Conservation (phyloP, 83 land plant genomes). For the Picea mariana region DNA sequence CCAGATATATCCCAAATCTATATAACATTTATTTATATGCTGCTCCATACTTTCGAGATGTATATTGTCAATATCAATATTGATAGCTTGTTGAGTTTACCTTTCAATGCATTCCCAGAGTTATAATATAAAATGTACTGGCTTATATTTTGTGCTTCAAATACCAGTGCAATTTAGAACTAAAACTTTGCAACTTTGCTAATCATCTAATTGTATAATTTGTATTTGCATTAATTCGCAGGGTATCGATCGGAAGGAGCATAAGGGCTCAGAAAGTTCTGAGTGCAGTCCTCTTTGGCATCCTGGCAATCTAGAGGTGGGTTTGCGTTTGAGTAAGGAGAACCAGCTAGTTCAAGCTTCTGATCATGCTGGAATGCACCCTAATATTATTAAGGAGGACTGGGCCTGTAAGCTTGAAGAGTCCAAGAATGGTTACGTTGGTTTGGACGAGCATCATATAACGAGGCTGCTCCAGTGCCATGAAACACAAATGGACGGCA, state of each 20-base stretch:
- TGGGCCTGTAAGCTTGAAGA: background rate
- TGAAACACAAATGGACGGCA: background rate
- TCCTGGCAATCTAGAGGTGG: background rate
- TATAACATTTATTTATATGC: too few species aligned
- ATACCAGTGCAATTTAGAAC: background rate
- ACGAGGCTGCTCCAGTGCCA: constrained; percentile 8
- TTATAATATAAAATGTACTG: too few species aligned
- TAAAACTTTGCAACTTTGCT: background rate
- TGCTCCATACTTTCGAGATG: too few species aligned
- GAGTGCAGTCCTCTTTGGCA: background rate
- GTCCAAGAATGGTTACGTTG: background rate
- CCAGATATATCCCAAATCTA: too few species aligned
- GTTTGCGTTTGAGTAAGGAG: background rate
- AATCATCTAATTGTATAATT: constrained; percentile 7
- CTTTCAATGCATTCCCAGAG: too few species aligned
- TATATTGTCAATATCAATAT: too few species aligned
- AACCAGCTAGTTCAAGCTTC: background rate
- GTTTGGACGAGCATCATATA: constrained; percentile 1
- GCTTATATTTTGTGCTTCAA: background rate
- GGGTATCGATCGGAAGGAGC: constrained; percentile 2
- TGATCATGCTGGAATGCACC: background rate
- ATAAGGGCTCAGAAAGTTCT: background rate
- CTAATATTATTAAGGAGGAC: background rate
- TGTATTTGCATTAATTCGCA: background rate
- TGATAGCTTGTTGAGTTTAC: too few species aligned